Evolutionary conservation across 2,329 filamentous ascomycete species (phyloP).

Genomic region (Colletotrichum caudatum): DNA sequence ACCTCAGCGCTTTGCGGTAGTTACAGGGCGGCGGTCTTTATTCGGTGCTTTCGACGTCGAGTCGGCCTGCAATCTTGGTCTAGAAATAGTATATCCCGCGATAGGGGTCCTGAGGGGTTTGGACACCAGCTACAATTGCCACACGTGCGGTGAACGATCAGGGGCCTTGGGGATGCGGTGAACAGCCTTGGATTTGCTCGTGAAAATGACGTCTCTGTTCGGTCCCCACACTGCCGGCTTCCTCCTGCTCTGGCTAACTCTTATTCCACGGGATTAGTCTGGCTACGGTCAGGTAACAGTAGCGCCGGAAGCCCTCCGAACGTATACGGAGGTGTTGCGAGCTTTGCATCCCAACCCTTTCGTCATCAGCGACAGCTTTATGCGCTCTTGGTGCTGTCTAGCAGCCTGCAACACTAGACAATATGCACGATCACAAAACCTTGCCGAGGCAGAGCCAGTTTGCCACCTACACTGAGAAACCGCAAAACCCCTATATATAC

Average conservation of each 20-base stretch:
- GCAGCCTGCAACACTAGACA: neutral
- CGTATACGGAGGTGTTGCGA: neutral
- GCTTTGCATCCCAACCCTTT: too few relatives aligned
- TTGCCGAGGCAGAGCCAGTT: neutral
- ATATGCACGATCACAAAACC: neutral
- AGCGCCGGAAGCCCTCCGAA: neutral
- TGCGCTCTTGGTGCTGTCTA: neutral
- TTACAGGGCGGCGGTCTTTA: neutral
- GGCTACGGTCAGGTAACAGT: neutral
- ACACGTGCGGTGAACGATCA: neutral
- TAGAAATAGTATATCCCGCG: neutral
- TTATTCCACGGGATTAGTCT: neutral
- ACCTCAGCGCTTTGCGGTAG: constrained; percentile 12
- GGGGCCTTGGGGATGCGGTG: neutral
- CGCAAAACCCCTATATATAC: neutral
- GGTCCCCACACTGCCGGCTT: neutral
- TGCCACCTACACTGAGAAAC: neutral
- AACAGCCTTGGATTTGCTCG: neutral
- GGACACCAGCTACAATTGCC: neutral
- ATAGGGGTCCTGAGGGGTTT: neutral
- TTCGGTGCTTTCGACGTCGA: constrained; percentile 9
- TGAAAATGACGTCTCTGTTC: constrained; percentile 2
- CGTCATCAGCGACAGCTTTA: neutral
- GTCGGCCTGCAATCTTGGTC: neutral
- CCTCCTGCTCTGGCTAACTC: neutral